Conservation (phyloP, 2,329 filamentous ascomycete species). For the Aspergillus tamarii region DNA sequence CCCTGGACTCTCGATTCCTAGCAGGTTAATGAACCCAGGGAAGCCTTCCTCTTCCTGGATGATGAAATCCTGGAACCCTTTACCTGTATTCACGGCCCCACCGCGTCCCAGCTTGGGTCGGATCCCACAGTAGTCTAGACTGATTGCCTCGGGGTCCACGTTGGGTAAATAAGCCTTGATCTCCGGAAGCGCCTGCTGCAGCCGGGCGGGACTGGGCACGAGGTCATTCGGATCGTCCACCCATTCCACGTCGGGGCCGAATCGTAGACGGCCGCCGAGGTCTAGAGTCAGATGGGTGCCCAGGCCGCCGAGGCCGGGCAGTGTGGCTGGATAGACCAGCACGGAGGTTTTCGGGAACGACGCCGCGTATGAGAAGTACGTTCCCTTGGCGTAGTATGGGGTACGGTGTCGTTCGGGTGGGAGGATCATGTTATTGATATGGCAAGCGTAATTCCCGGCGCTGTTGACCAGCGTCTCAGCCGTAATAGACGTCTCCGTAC, state of each 20-base stretch:
- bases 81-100: conserved; percentile 58
- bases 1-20: conserved; percentile 93
- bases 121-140: conserved; percentile 87
- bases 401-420: conserved; percentile 53
- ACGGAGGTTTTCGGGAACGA: conserved; percentile 68
- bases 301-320: conserved; percentile 81
- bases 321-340: conserved; percentile 84
- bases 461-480: conserved; percentile 80
- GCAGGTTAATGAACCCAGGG: conserved; percentile 81
- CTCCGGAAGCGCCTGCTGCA: conserved; percentile 70
- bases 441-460: conserved; percentile 77
- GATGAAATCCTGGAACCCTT: conserved; percentile 81
- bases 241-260: conserved; percentile 97
- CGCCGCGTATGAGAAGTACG: conserved; percentile 83
- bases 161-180: conserved; percentile 79
- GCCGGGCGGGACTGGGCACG: conserved; percentile 64
- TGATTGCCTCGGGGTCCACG: conserved; percentile 67
- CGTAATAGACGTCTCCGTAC: conserved; percentile 61
- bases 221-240: conserved; percentile 72
- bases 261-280: conserved; percentile 78
- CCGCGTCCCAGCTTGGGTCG: conserved; percentile 76
- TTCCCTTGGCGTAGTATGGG: conserved; percentile 88
- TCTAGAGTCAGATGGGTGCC: conserved; percentile 95
- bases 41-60: conserved; percentile 77
- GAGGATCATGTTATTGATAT: conserved; percentile 80